Evolutionary conservation across 768 basidiomycete species (phyloP), one percentile per base, ranked within the genome.

Genomic region (Mycena galericulata): DNA sequence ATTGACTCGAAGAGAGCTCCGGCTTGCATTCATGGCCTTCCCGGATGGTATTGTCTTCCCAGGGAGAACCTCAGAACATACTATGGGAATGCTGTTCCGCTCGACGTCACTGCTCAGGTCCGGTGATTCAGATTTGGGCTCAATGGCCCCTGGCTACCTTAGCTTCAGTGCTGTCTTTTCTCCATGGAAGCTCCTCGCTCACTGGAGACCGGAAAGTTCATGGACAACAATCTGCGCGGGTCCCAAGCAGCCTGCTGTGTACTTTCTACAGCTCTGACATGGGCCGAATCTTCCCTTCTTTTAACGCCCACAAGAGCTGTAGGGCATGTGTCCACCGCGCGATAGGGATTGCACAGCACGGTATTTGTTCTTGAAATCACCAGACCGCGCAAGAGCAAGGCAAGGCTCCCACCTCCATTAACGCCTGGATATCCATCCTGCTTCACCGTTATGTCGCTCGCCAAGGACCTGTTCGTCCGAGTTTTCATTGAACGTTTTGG

Each of bases 261-360:
- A 56, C 34, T 26, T 36, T 36, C 14, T 36, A 6, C 34, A 14
- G 34, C 34, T n/a, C 34, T 7, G 24, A n/a, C 54, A 65, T 50
- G 46, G 12, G 63, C 32, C 55, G 20, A 47, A 18, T 14, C 3
- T 41, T 29, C 29, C 26, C 17, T 64, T 55, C 55, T 45, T 30
- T 46, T 27, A 32, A 22, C 62, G 63, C 63, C 63, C 53, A 57
- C 54, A 65, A 65, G 63, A 65, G 63, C 63, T 65, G 63, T 65
- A 57, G 43, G 34, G 38, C 55, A 65, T 65, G 63, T 50, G 54
- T 57, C 18, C 29, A 15, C 43, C n/a, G 8, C 20, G 41, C n/a
- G 61, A 22, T 45, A 62, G 18, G 30, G 22, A 14, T n/a, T 20
- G 46, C 55, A 65, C 63, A 65, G 63, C 63, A 65, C 36, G 54